Evolutionary conservation across 225 moss, liverwort and hornwort genomes (phyloP), one percentile per base, ranked within the genome.

Genomic region (Marchantia polymorpha): DNA sequence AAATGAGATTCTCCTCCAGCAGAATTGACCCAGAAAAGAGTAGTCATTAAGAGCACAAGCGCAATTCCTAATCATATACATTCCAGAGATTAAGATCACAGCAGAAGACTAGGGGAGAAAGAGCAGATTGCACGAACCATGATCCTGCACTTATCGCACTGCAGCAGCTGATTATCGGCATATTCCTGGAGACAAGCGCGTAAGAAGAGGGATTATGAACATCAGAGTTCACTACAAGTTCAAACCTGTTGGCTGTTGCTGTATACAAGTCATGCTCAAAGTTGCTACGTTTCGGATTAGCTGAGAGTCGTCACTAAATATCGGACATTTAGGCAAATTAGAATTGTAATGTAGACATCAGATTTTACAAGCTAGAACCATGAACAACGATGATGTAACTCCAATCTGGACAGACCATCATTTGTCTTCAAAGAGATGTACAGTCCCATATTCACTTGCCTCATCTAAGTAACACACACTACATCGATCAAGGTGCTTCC

Each of bases 121-220:
- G 0, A 12, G 26, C 26, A 73, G 12, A 53, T 14, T 39, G 17
- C 58, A 75, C 85, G 39, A 23, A 88, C 97, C 94, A 97, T 93
- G 25, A 92, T 93, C 83, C 94, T 92, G 91, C 97, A 97, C 81
- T 91, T 97, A 56, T 97, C 97, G 88, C 97, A 97, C 83, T 97
- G 97, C 79, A 97, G 83, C 50, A 97, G 85, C 78, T 94, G 97
- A 81, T 97, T 97, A 83, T 93, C 97, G 63, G 85, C 80, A 73
- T 97, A 97, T 55, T 97, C 97, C 88, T 88, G 83, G 11, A 30
- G 23, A 73, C 25, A 73, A 0, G 27, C 27, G 4, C 9, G 17
- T 39, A 50, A 51, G 12, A 12, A n/a, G 51, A 46, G 12, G n/a
- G 25, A 65, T 23, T 65, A 29, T 65, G 27, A 65, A 65, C 19